Percentiles rank a stretch among this genome's conserved stretches.
These are phyloP conservation scores for Mentha longifolia DNA, from an alignment of 257 asterid species.

Conservation along the genomic window DNA sequence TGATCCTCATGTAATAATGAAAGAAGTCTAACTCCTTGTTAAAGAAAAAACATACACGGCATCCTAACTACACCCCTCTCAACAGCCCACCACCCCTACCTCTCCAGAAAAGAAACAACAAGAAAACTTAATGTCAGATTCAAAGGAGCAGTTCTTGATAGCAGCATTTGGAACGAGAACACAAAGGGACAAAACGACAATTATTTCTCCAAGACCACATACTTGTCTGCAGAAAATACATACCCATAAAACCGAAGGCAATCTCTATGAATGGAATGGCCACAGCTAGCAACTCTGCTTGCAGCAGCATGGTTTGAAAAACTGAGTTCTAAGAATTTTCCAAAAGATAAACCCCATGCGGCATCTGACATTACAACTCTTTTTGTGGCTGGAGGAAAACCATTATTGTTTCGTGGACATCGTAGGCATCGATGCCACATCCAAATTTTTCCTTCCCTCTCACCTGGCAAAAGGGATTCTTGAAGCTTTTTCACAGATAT, in stretches of 20 bases:
- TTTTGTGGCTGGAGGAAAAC: conserved; percentile 70
- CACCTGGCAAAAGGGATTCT: conserved; percentile 66
- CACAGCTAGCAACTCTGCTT: conserved; percentile 82
- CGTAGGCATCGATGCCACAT: conserved; percentile 90
- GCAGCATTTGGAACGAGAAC: conserved; percentile 28
- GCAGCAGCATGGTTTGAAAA: conserved; percentile 90
- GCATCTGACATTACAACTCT: conserved; percentile 80
- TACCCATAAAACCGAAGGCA: conserved; percentile 91
- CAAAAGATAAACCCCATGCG: conserved; percentile 81
- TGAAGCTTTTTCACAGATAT: conserved; percentile 61
- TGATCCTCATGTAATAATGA: background rate
- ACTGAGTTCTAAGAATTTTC: conserved; percentile 79
- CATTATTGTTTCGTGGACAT: conserved; percentile 63
- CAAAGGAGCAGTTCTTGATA: conserved; percentile 16
- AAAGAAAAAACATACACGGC: conserved; percentile 16
- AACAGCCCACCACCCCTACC: background rate
- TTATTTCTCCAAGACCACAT: conserved; percentile 6
- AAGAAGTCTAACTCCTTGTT: conserved; percentile 14
- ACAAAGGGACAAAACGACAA: conserved; percentile 11
- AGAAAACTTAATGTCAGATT: background rate
- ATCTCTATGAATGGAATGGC: conserved; percentile 86
- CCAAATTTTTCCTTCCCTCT: conserved; percentile 75
- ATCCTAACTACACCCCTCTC: conserved; percentile 13
- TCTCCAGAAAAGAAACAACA: background rate
- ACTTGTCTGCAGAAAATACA: conserved; percentile 4